Conservation (phyloP, 305 asterid species). For the Fraxinus baroniana region DNA sequence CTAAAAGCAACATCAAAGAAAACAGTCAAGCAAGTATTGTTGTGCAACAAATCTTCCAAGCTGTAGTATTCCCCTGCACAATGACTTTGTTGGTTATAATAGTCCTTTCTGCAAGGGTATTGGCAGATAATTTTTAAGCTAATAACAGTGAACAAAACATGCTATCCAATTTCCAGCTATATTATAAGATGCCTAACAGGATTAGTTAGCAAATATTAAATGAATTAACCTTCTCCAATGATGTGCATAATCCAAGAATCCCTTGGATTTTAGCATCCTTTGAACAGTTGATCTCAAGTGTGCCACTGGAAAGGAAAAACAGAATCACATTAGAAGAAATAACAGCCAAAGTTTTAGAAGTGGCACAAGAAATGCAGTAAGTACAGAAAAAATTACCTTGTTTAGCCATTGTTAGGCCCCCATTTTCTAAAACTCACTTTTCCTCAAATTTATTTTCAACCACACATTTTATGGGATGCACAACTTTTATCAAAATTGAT, state of each 20-base stretch:
- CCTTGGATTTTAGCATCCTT: conserved; percentile 96
- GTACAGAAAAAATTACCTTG: neutral
- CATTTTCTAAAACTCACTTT: neutral
- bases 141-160: conserved; percentile 4
- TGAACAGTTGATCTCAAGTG: conserved; percentile 89
- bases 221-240: conserved; percentile 74
- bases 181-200: conserved; percentile 11
- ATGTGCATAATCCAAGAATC: conserved; percentile 89
- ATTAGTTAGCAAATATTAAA: neutral
- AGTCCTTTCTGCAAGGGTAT: neutral
- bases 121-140: conserved; percentile 28
- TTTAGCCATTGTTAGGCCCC: neutral
- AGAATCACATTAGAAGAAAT: neutral
- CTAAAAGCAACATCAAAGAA: neutral
- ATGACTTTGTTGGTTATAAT: neutral
- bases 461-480: neutral
- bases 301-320: conserved; percentile 55
- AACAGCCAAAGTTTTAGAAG: neutral
- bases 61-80: neutral
- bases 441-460: neutral
- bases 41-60: neutral
- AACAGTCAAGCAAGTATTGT: neutral
- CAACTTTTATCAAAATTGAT: neutral
- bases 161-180: neutral
- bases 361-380: neutral